These are phyloP conservation scores for Pholiota adiposa DNA, from an alignment of 1,284 basidiomycete genomes.

Conservation along the genomic window DNA sequence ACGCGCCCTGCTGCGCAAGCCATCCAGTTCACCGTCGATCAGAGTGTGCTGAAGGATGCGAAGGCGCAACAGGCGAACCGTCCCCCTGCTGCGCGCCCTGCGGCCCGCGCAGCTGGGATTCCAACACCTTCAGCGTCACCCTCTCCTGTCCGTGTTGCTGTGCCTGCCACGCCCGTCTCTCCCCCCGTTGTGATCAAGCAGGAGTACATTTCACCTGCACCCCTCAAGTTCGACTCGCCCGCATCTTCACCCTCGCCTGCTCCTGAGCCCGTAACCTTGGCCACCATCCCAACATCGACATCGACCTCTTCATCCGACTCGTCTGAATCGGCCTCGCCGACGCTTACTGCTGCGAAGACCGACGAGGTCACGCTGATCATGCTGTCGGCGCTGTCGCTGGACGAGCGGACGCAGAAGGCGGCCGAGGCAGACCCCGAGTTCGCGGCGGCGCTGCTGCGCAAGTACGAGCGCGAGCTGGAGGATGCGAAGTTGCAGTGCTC, in stretches of 20 bases:
- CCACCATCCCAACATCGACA: conserved; percentile 14
- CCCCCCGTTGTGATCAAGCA: conserved; percentile 19
- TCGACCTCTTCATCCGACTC: conserved; percentile 15
- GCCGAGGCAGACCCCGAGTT: conserved; percentile 79
- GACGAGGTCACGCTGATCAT: conserved; percentile 10
- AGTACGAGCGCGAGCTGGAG: conserved; percentile 78
- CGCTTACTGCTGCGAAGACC: not conserved
- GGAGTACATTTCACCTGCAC: conserved; percentile 21
- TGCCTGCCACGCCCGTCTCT: conserved; percentile 12
- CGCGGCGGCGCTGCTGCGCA: conserved; percentile 78
- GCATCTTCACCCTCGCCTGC: conserved; percentile 16
- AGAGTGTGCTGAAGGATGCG: conserved; percentile 76
- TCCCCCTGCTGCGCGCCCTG: conserved; percentile 3
- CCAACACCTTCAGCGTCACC: conserved; percentile 41
- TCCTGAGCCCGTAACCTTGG: conserved; percentile 15
- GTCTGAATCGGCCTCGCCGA: conserved; percentile 12
- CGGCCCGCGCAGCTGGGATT: conserved; percentile 28
- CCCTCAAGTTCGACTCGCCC: conserved; percentile 16
- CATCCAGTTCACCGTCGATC: conserved; percentile 98
- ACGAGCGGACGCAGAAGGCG: conserved; percentile 52
- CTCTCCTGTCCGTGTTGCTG: conserved; percentile 29
- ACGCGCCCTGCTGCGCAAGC: conserved; percentile 95
- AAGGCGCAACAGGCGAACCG: conserved; percentile 51
- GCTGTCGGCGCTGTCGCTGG: conserved; percentile 34
- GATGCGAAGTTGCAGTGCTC: conserved; percentile 84